A percentile compares a stretch with the other conserved stretches of the same genome.
phyloP scores from a whole-genome alignment of 1,284 basidiomycete genomes.

The Xerocomus nothofagi region DNA sequence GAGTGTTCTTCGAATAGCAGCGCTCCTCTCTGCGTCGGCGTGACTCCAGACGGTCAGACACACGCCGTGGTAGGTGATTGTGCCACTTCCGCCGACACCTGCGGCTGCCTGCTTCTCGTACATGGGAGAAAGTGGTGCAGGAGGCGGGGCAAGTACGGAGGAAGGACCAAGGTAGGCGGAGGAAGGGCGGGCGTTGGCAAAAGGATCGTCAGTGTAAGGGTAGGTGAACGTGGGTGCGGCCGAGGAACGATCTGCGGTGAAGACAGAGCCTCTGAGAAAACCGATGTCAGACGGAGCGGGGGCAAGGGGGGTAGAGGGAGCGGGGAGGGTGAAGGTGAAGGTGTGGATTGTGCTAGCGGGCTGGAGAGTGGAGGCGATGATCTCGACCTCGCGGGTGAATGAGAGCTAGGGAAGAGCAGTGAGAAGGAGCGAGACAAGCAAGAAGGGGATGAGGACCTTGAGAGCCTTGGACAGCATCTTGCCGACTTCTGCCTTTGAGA shows the following conservation, averaged over 20 bases:
- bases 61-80: conserved; percentile 83
- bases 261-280: conserved; percentile 68
- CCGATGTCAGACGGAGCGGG: conserved; percentile 60
- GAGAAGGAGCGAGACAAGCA: conserved; percentile 5
- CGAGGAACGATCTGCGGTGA: conserved; percentile 60
- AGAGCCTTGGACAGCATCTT: conserved; percentile 89
- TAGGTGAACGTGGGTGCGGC: conserved; percentile 63
- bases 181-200: conserved; percentile 66
- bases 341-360: conserved; percentile 91
- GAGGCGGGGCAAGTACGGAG: conserved; percentile 50
- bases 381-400: conserved; percentile 91
- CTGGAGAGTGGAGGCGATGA: conserved; percentile 88
- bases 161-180: conserved; percentile 76
- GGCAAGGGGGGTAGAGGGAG: conserved; percentile 68
- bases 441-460: conserved; percentile 55
- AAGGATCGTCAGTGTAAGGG: conserved; percentile 72
- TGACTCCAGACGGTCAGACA: conserved; percentile 93
- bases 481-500: conserved; percentile 79
- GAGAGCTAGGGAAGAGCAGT: conserved; percentile 53
- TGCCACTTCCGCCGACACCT: conserved; percentile 40
- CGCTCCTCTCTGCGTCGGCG: conserved; percentile 82
- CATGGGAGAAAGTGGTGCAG: conserved; percentile 39
- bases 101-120: conserved; percentile 41
- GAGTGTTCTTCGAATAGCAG: conserved; percentile 77
- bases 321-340: conserved; percentile 84